Percentiles rank a stretch among this genome's conserved stretches.
Conservation (phyloP, 2,329 filamentous ascomycete genomes). For the Beauveria pseudobassiana region DNA sequence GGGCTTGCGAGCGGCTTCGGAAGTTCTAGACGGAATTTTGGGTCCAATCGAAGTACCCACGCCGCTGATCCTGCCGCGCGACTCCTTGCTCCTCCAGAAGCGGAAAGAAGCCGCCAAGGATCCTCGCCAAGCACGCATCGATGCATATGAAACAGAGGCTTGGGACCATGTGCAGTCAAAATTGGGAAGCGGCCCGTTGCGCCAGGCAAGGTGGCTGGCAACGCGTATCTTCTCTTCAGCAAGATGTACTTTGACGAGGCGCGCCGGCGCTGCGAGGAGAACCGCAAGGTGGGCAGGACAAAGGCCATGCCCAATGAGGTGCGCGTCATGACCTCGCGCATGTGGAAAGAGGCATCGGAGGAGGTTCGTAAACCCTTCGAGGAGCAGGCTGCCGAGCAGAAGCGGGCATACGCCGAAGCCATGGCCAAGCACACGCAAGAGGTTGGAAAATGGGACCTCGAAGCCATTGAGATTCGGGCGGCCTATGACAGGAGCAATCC, state of each 20-base stretch:
- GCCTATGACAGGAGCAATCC: conserved; percentile 49
- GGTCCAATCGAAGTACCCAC: conserved; percentile 72
- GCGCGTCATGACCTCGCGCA: conserved; percentile 74
- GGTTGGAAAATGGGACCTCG: conserved; percentile 64
- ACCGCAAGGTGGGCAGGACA: conserved; percentile 53
- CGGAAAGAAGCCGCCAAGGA: conserved; percentile 46
- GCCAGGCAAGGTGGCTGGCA: conserved; percentile 67
- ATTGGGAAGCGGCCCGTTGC: conserved; percentile 70
- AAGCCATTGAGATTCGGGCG: conserved; percentile 47
- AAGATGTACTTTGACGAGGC: conserved; percentile 65
- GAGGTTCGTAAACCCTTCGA: conserved; percentile 72
- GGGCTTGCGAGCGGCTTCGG: conserved; percentile 79
- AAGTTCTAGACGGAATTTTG: conserved; percentile 72
- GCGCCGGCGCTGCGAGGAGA: conserved; percentile 53
- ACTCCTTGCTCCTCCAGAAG: conserved; percentile 43
- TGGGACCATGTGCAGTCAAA: conserved; percentile 42
- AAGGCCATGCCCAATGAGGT: conserved; percentile 72
- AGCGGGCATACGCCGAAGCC: conserved; percentile 53
- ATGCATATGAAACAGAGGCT: conserved; percentile 49
- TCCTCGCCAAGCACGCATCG: conserved; percentile 43
- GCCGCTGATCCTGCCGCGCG: conserved; percentile 65
- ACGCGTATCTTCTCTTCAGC: conserved; percentile 85
- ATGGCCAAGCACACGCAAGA: conserved; percentile 52
- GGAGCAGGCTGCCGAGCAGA: conserved; percentile 64
- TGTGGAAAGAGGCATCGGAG: conserved; percentile 74